Evolutionary conservation across 768 basidiomycete species (phyloP).

Genomic region (Leccinum fibrillosum): DNA sequence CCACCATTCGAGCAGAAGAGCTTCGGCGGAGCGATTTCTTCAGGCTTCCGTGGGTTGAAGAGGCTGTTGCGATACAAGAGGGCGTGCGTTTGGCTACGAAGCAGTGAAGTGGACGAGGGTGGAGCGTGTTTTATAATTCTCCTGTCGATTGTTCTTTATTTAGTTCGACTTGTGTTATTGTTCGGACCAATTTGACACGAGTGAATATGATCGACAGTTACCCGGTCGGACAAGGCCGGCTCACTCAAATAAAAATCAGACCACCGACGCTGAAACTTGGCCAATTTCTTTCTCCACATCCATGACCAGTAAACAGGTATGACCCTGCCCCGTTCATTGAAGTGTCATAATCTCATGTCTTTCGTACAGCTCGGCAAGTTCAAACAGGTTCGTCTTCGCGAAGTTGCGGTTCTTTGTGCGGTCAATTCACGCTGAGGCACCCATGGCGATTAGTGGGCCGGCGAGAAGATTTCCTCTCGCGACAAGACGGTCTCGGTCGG

Average conservation of each 20-base stretch:
- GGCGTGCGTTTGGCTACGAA: constrained; percentile 65
- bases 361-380: constrained; percentile 65
- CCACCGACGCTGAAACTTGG: constrained; percentile 2
- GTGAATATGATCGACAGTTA: constrained; percentile 3
- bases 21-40: constrained; percentile 88
- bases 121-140: neutral
- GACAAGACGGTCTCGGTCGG: constrained; percentile 74
- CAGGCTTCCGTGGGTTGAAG: constrained; percentile 87
- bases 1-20: constrained; percentile 83
- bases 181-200: neutral
- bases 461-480: constrained; percentile 80
- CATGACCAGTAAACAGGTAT: constrained; percentile 70
- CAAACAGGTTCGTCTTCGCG: constrained; percentile 54
- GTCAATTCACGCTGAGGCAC: constrained; percentile 19
- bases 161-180: neutral
- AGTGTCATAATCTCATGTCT: neutral
- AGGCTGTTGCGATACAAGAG: constrained; percentile 83
- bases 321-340: constrained; percentile 6
- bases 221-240: constrained; percentile 13
- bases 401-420: neutral
- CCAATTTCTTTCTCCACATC: constrained; percentile 1
- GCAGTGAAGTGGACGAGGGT: constrained; percentile 25
- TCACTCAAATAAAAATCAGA: constrained; percentile 19
- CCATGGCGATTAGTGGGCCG: constrained; percentile 65
- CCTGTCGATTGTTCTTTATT: neutral